Conservation (phyloP, 352 stramenopile species). For the Discostella stelligera region DNA sequence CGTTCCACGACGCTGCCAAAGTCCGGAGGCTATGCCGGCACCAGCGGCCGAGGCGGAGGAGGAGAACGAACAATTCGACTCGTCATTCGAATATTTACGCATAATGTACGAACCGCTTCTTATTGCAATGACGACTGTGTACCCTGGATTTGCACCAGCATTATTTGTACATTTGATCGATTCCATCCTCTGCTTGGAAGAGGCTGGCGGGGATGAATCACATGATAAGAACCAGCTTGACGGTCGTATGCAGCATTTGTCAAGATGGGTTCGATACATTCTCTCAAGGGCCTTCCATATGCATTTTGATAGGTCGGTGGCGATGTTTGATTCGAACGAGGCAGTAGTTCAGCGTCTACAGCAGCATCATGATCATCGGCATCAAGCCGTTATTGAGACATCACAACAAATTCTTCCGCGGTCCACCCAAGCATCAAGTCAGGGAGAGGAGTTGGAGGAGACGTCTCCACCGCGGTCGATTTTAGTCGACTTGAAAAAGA, state of each 20-base stretch:
- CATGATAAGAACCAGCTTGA: slow-evolving; percentile 22
- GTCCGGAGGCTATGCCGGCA: slow-evolving; percentile 12
- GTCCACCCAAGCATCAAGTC: neutral
- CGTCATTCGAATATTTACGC: slow-evolving; percentile 44
- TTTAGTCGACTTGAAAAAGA: slow-evolving; percentile 50
- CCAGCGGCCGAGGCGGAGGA: neutral
- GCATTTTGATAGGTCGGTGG: slow-evolving; percentile 38
- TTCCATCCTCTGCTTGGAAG: slow-evolving; percentile 55
- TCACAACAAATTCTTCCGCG: neutral
- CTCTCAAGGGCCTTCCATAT: slow-evolving; percentile 34
- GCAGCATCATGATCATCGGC: slow-evolving; percentile 21
- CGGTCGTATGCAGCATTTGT: slow-evolving; percentile 14
- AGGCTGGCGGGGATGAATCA: neutral
- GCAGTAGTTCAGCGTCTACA: slow-evolving; percentile 21
- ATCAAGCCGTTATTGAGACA: neutral
- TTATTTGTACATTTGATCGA: slow-evolving; percentile 69
- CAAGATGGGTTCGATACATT: slow-evolving; percentile 34
- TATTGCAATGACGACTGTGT: slow-evolving; percentile 38
- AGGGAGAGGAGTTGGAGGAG: slow-evolving; percentile 22
- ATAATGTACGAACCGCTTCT: slow-evolving; percentile 58
- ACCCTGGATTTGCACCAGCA: slow-evolving; percentile 59
- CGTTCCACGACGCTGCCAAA: slow-evolving; percentile 22
- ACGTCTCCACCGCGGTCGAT: slow-evolving; percentile 34
- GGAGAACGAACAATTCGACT: slow-evolving; percentile 10
- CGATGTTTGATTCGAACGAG: slow-evolving; percentile 10